These are phyloP conservation scores for Hypoxylon cercidicola DNA, from an alignment of 495 filamentous ascomycete genomes.

Conservation along the genomic window DNA sequence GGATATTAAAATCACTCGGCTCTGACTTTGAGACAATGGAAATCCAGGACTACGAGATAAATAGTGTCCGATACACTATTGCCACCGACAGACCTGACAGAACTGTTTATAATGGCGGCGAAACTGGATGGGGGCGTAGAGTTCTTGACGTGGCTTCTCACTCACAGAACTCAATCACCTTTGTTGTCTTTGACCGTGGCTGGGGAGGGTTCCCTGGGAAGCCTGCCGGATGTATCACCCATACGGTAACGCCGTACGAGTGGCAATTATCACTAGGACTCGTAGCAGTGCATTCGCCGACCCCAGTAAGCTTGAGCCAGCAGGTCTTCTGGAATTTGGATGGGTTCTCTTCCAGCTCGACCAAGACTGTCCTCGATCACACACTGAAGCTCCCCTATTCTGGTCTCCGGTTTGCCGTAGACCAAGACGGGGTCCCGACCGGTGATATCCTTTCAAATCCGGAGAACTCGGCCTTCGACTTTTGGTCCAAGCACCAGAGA, in stretches of 20 bases:
- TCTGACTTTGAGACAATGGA: too few relatives aligned
- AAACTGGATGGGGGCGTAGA: not conserved
- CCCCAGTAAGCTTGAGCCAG: not conserved
- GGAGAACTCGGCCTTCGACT: not conserved
- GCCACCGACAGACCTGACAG: too few relatives aligned
- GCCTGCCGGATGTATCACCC: not conserved
- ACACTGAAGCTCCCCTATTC: not conserved
- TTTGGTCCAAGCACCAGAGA: not conserved
- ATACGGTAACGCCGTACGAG: not conserved
- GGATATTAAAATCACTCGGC: too few relatives aligned
- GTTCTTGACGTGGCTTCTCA: not conserved
- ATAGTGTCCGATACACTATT: too few relatives aligned
- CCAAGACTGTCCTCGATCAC: not conserved
- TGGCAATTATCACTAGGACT: not conserved
- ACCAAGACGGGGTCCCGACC: slow-evolving; percentile 11
- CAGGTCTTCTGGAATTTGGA: not conserved
- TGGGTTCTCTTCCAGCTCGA: not conserved
- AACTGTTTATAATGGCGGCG: not conserved
- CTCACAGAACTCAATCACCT: slow-evolving; percentile 1
- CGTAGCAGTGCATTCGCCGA: not conserved
- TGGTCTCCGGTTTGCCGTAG: slow-evolving; percentile 6
- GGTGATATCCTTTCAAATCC: slow-evolving; percentile 4
- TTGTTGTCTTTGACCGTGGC: slow-evolving; percentile 7
- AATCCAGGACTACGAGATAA: too few relatives aligned
- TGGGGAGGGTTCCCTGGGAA: slow-evolving; percentile 6